These are phyloP conservation scores for Peziza echinospora DNA, from an alignment of 495 filamentous ascomycete species.

Conservation along the genomic window DNA sequence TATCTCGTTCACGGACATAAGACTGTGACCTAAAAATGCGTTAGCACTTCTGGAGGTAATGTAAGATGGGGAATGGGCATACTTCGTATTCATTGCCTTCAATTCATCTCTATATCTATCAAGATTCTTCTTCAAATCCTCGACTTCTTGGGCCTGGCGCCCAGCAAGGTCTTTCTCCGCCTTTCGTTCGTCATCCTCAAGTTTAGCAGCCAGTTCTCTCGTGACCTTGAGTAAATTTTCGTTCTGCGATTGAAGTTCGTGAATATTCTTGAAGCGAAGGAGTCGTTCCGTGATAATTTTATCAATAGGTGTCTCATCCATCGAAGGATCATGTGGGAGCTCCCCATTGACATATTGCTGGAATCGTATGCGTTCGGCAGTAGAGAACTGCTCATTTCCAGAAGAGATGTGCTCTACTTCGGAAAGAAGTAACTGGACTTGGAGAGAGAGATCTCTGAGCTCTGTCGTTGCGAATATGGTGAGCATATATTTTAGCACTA, in stretches of 20 bases:
- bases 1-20: conserved; percentile 85
- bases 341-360: conserved; percentile 50
- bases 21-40: conserved; percentile 47
- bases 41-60: too few relatives aligned
- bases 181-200: conserved; percentile 72
- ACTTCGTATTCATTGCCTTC: conserved; percentile 40
- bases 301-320: conserved; percentile 52
- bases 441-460: conserved; percentile 71
- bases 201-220: conserved; percentile 60
- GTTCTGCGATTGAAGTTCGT: conserved; percentile 77
- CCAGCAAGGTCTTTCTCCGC: conserved; percentile 41
- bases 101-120: conserved; percentile 43
- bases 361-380: conserved; percentile 40
- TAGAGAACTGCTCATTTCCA: conserved; percentile 48
- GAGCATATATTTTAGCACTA: too few relatives aligned
- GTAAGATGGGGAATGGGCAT: too few relatives aligned
- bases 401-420: conserved; percentile 61
- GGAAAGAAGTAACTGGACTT: conserved; percentile 70
- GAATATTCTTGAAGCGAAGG: conserved; percentile 59
- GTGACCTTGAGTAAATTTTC: conserved; percentile 57
- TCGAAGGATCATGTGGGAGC: conserved; percentile 29
- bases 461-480: too few relatives aligned
- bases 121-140: conserved; percentile 14
- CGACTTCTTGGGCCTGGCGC: conserved; percentile 29
- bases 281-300: conserved; percentile 69